These are phyloP conservation scores for Neoscytalidium dimidiatum DNA, from an alignment of 2,329 filamentous ascomycete species.

Conservation along the genomic window DNA sequence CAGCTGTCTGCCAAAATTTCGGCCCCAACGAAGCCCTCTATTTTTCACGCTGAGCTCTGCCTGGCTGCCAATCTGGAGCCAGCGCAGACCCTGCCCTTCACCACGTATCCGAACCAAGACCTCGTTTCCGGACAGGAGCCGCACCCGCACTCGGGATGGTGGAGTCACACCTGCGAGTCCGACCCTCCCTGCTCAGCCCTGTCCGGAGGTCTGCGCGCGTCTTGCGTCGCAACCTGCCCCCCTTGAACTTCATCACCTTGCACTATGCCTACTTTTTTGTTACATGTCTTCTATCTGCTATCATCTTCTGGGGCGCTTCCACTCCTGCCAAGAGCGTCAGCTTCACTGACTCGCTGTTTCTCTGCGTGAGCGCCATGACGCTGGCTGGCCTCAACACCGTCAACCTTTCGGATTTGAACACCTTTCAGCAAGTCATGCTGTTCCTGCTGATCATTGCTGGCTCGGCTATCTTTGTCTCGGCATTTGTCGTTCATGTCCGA, in stretches of 20 bases:
- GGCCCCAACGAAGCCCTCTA: background rate
- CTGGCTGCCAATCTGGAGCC: slow-evolving; percentile 18
- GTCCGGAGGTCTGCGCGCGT: slow-evolving; percentile 24
- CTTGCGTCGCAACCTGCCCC: slow-evolving; percentile 35
- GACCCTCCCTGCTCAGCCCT: slow-evolving; percentile 20
- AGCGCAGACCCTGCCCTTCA: slow-evolving; percentile 11
- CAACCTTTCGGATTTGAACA: slow-evolving; percentile 64
- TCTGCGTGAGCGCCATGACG: slow-evolving; percentile 67
- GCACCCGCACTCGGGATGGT: slow-evolving; percentile 21
- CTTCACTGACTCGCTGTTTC: slow-evolving; percentile 67
- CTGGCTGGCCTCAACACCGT: slow-evolving; percentile 69
- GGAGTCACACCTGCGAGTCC: slow-evolving; percentile 19
- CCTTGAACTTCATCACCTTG: slow-evolving; percentile 63
- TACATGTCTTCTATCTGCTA: slow-evolving; percentile 56
- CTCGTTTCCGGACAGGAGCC: slow-evolving; percentile 17
- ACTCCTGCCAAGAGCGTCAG: slow-evolving; percentile 53
- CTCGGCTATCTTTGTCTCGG: slow-evolving; percentile 67
- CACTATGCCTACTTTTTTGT: slow-evolving; percentile 69
- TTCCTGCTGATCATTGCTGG: slow-evolving; percentile 68
- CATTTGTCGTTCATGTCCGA: slow-evolving; percentile 63
- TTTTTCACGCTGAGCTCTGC: background rate
- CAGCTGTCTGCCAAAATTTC: slow-evolving; percentile 11
- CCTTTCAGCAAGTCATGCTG: slow-evolving; percentile 67
- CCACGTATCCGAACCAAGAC: slow-evolving; percentile 9
- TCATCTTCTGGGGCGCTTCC: slow-evolving; percentile 64